A percentile compares a stretch with the other conserved stretches of the same genome.
These are phyloP conservation scores for Thielaviopsis populi DNA, from an alignment of 2,329 filamentous ascomycete species.

Conservation along the genomic window DNA sequence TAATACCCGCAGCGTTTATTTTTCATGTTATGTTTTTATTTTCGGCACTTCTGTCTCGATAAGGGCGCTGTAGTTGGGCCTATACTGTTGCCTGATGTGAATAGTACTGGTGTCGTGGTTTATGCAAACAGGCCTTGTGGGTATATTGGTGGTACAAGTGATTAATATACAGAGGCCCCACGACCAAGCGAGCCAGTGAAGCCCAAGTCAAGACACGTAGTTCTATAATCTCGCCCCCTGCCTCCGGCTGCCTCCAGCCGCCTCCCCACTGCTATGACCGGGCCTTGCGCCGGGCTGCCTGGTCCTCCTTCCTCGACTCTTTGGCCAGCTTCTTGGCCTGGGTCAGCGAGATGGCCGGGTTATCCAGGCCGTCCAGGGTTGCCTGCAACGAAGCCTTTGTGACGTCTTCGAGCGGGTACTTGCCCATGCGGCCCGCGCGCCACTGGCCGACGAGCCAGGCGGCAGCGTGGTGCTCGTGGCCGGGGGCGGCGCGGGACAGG, in stretches of 20 bases:
- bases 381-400: conserved; percentile 39
- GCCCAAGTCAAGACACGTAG: too few species aligned
- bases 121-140: too few species aligned
- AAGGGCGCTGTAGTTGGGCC: too few species aligned
- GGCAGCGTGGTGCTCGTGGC: conserved; percentile 58
- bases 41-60: background rate
- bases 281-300: conserved; percentile 15
- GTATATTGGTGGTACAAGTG: background rate
- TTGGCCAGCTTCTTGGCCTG: conserved; percentile 56
- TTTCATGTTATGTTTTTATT: conserved; percentile 5
- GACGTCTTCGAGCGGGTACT: conserved; percentile 67
- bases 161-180: background rate
- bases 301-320: conserved; percentile 34
- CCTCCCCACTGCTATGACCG: background rate
- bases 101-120: too few species aligned
- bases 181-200: background rate
- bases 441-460: conserved; percentile 70
- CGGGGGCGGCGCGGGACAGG: conserved; percentile 54
- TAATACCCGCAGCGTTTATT: conserved; percentile 6
- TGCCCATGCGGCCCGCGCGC: conserved; percentile 60
- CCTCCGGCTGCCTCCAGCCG: background rate
- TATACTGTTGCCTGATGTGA: too few species aligned
- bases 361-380: conserved; percentile 33
- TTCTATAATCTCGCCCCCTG: too few species aligned
- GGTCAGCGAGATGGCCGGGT: conserved; percentile 43